Conservation (phyloP, 495 filamentous ascomycete genomes). For the Tetracladium setigerum region DNA sequence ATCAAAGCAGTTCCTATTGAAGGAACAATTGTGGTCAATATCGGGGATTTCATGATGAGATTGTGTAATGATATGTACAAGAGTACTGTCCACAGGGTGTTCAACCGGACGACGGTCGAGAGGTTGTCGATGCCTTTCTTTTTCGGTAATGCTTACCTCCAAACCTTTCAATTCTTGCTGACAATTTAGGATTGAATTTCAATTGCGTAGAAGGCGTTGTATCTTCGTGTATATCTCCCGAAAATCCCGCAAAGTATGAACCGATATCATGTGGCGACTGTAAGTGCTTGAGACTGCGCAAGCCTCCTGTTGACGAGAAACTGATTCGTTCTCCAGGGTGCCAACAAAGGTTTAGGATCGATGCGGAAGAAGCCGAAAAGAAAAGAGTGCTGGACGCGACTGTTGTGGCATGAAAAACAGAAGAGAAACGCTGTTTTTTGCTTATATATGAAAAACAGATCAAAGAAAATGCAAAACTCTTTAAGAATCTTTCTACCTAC, state of each 20-base stretch:
- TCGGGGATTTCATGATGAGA: slow-evolving; percentile 53
- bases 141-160: slow-evolving; percentile 25
- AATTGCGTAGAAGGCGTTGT: slow-evolving; percentile 38
- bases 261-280: slow-evolving; percentile 47
- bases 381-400: slow-evolving; percentile 19
- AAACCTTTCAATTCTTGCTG: too few species aligned
- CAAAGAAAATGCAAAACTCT: too few species aligned
- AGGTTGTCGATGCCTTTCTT: slow-evolving; percentile 53
- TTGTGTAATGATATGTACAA: slow-evolving; percentile 50
- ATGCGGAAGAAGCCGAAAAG: slow-evolving; percentile 26
- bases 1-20: slow-evolving; percentile 40
- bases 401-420: slow-evolving; percentile 21
- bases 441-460: too few species aligned
- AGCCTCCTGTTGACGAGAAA: slow-evolving; percentile 6
- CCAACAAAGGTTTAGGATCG: slow-evolving; percentile 30
- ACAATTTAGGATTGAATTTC: slow-evolving; percentile 27
- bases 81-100: slow-evolving; percentile 50
- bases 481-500: too few species aligned
- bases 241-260: slow-evolving; percentile 42
- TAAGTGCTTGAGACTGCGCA: too few species aligned
- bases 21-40: slow-evolving; percentile 53
- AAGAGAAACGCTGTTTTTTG: too few species aligned
- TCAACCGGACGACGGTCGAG: slow-evolving; percentile 35
- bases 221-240: slow-evolving; percentile 39
- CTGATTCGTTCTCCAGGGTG: too few species aligned